These are phyloP conservation scores for Striga hermonthica DNA, from an alignment of 305 asterid genomes.

Conservation along the genomic window DNA sequence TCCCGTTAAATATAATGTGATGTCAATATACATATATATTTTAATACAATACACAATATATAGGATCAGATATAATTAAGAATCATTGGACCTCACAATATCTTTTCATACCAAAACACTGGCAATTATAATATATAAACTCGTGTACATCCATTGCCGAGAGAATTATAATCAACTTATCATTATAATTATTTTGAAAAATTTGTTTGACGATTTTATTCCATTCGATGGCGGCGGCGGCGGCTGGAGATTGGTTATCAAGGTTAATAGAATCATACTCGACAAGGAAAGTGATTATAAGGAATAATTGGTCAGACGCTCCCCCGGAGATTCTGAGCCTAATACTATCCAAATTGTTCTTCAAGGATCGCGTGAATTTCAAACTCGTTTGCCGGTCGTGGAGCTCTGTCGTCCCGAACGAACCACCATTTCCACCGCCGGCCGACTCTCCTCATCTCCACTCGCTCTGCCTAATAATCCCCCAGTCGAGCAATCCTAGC, in stretches of 20 bases:
- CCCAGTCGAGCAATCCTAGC: not conserved
- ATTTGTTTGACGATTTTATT: too few relatives aligned
- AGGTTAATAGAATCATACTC: not conserved
- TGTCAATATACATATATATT: too few relatives aligned
- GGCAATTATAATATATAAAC: too few relatives aligned
- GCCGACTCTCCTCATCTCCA: not conserved
- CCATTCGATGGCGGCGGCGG: too few relatives aligned
- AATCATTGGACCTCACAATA: too few relatives aligned
- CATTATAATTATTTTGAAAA: too few relatives aligned
- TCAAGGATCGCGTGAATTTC: not conserved
- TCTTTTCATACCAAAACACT: too few relatives aligned
- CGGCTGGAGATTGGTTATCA: not conserved
- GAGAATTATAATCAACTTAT: too few relatives aligned
- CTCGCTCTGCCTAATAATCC: slow-evolving; percentile 2
- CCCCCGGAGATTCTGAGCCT: not conserved
- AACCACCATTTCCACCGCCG: slow-evolving; percentile 2
- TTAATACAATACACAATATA: too few relatives aligned
- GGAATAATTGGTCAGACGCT: slow-evolving; percentile 1
- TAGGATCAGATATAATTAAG: too few relatives aligned
- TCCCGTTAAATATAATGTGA: too few relatives aligned
- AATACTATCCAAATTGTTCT: not conserved
- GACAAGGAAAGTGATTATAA: not conserved
- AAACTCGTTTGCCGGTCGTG: slow-evolving; percentile 9
- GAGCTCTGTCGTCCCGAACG: not conserved
- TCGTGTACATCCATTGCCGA: too few relatives aligned